Percentiles rank a stretch among this genome's conserved stretches.
These are phyloP conservation scores for Fraxinus angustifolia DNA, from an alignment of 305 asterid genomes.

Conservation along the genomic window DNA sequence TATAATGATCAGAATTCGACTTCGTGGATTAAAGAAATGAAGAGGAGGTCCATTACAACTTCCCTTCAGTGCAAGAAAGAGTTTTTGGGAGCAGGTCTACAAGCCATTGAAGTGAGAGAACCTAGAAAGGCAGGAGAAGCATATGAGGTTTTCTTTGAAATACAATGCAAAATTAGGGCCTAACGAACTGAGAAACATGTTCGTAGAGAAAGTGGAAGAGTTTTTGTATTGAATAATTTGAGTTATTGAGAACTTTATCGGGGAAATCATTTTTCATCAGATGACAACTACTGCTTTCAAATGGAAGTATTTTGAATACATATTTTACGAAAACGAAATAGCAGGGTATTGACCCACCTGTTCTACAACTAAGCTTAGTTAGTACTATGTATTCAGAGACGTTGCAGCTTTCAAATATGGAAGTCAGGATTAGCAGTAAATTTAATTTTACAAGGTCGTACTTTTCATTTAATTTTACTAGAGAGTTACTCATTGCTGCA, in stretches of 20 bases:
- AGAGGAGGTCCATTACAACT: neutral
- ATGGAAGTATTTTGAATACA: neutral
- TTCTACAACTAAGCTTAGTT: neutral
- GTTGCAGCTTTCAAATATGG: neutral
- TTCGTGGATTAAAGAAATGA: neutral
- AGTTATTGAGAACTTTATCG: neutral
- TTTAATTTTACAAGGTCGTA: neutral
- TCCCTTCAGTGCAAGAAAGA: neutral
- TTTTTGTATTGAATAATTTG: neutral
- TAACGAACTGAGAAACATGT: neutral
- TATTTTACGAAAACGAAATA: neutral
- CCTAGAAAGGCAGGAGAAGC: neutral
- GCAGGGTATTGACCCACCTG: neutral
- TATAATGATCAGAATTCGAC: neutral
- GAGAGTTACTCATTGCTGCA: neutral
- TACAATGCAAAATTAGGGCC: neutral
- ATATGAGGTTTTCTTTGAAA: neutral
- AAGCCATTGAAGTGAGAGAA: neutral
- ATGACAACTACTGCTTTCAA: neutral
- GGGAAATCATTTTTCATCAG: neutral
- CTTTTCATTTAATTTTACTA: neutral
- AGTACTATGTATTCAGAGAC: neutral
- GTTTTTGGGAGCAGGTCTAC: neutral
- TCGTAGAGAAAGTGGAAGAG: neutral
- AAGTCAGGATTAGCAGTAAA: neutral